Evolutionary conservation across 371 early-diverging fungal genomes (phyloP).

Genomic region (Lichtheimia ramosa): DNA sequence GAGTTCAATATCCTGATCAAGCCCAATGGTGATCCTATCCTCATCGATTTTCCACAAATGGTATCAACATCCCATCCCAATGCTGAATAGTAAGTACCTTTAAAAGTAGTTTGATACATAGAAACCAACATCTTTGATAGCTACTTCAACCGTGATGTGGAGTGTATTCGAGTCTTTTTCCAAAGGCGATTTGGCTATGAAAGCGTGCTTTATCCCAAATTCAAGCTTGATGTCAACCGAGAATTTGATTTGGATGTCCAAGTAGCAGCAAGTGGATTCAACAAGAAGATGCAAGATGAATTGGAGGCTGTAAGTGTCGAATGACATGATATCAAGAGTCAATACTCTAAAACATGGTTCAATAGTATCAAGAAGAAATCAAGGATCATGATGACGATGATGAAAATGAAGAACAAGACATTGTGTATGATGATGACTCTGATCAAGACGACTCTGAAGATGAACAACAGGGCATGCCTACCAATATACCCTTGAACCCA

Average conservation of each 20-base stretch:
- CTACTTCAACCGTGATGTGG: slow-evolving; percentile 98
- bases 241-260: slow-evolving; percentile 92
- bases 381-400: slow-evolving; percentile 38
- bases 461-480: slow-evolving; percentile 17
- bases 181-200: slow-evolving; percentile 88
- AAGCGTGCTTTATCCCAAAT: slow-evolving; percentile 86
- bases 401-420: slow-evolving; percentile 31
- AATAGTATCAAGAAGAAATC: slow-evolving; percentile 51
- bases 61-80: slow-evolving; percentile 93
- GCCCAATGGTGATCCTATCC: slow-evolving; percentile 78
- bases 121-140: slow-evolving; percentile 17
- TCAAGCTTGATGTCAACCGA: slow-evolving; percentile 77
- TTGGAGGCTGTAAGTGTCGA: slow-evolving; percentile 67
- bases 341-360: not conserved
- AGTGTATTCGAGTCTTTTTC: slow-evolving; percentile 97
- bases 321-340: not conserved
- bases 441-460: slow-evolving; percentile 32
- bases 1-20: slow-evolving; percentile 98
- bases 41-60: slow-evolving; percentile 99
- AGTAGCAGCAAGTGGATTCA: slow-evolving; percentile 95
- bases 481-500: slow-evolving; percentile 17
- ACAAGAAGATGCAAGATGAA: slow-evolving; percentile 86
- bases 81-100: slow-evolving; percentile 77
- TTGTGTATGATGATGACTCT: slow-evolving; percentile 21
- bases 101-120: not conserved